Base-by-base conservation (phyloP, 306 rosid genomes). In the Vigna angularis region DNA sequence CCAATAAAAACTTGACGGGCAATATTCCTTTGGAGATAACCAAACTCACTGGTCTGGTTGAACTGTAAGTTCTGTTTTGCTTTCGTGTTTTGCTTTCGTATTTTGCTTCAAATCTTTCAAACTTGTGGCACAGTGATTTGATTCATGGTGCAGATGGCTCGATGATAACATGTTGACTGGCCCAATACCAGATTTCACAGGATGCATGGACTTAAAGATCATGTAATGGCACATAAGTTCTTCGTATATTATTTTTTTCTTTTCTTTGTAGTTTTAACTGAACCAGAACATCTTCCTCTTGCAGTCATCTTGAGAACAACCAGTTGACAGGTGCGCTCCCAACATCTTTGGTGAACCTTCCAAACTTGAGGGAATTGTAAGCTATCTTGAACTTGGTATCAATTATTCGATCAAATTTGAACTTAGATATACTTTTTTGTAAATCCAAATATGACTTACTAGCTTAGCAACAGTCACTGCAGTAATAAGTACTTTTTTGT, bases 231-330 rank as follows among this genome's bases (percentile, higher is more conserved):
- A n/a, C 48, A 77, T 34, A 74, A 66, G 42, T 72, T 76, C 30
- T 65, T 66, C 72, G 66, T 61, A 20, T 71, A 34, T 68, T 75
- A 16, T 2, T 8, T 30, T 76, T 72, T 56, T 30, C 5, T 30
- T 28, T 36, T 76, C 52, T 16, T 62, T 50, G 34, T 15, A 52
- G 34, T 22, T 56, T 72, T 76, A 64, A 76, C 58, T 91, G 81
- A 70, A 88, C 59, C 44, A 34, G 48, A 68, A 8, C 73, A 69
- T 80, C 84, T 85, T 22, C 69, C 57, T 53, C 82, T 69, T 79
- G 53, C 82, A 95, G 99, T 75, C 99, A 95, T 87, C 98, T 95
- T 16, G 99, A 95, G 81, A 90, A 90, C 84, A 95, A 95, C 76
- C 97, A 78, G 76, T 88, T 95, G 89, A 81, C 84, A 0, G 97